Base-by-base conservation (phyloP, 176 grass and related monocot species). In the Zizania latifolia region DNA sequence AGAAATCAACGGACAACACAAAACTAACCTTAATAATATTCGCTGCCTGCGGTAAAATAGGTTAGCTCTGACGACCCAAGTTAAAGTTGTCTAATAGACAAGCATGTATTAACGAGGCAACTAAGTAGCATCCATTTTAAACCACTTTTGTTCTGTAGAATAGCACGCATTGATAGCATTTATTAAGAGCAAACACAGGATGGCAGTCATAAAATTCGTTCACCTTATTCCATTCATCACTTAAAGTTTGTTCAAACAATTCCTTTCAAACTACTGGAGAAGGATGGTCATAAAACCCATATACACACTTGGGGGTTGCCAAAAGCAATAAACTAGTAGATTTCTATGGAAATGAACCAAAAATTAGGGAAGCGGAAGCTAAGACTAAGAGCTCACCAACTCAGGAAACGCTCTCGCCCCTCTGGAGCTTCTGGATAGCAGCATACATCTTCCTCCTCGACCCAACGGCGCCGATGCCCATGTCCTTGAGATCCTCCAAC, bases 381-480 rank as follows among this genome's bases (percentile, higher is more conserved):
- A 69, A n/a, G n/a, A n/a, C n/a, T n/a, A n/a, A 37, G 36, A 83
- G 81, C 75, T 84, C 86, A 88, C 84, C 81, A 35, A 59, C 44
- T 91, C 85, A 87, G 71, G 71, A 87, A 14, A 11, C 60, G 30
- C 24, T 68, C 35, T 89, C 74, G 40, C 61, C 44, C 38, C 83
- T 86, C 74, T 82, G 80, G 27, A 93, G 85, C 68, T 91, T 91
- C 73, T 84, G 82, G 70, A 98, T 92, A 29, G 86, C 75, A 23
- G 78, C 81, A 60, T 84, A 94, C 71, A 98, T 61, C 85, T 98
- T 98, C 80, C 94, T 91, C 87, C 89, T 78, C 13, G 94, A 81
- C 0, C 94, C 94, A 26, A 98, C 94, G 10, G 94, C 94, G 72
- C 80, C 90, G 12, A 98, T 94, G 48, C 89, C 89, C 94, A 98